Base-by-base conservation (phyloP, 192 early-diverging fungal species). In the Entophlyctis luteolus region DNA sequence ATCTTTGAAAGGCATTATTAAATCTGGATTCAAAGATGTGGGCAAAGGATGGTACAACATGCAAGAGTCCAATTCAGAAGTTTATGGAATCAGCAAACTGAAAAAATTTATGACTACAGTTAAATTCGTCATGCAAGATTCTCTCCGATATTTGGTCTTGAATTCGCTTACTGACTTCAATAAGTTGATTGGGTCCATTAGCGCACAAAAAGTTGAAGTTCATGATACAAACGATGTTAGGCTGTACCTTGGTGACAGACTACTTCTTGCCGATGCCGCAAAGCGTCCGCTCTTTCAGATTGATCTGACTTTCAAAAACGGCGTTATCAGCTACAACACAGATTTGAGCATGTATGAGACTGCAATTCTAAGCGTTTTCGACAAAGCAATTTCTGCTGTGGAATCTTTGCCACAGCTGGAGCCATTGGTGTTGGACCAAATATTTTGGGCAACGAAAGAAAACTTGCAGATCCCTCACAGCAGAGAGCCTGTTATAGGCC, bases 21-120 rank as follows among this genome's bases (percentile, higher is more conserved):
- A 67, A 46, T 52, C 48, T 45, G 84, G 84, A 1, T 84, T 86
- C 59, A 83, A 82, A 49, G 83, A 86, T 55, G 83, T 83, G 10
- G 84, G 84, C 25, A 86, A 86, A 55, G 84, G 84, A 29, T 86
- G 84, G 84, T 86, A 86, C 71, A 86, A 86, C 65, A 83, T 82
- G 60, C 76, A 79, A 59, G 84, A 86, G 57, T 73, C 80, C 62
- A 86, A 84, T 33, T 59, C 81, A 32, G 84, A 86, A 63, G 83
- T 86, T 20, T 86, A 86, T 67, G 75, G 77, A 46, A 81, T 83
- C 42, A 77, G 77, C 37, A 86, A 86, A 56, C 74, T 86, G 10
- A 67, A 66, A 29, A 83, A 78, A 66, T 84, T 86, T 54, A 86
- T 86, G 83, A 80, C 73, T 0, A 53, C 84, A n/a, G 70, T 83